Conservation (phyloP, 306 rosid genomes). For the Fagus sylvatica region DNA sequence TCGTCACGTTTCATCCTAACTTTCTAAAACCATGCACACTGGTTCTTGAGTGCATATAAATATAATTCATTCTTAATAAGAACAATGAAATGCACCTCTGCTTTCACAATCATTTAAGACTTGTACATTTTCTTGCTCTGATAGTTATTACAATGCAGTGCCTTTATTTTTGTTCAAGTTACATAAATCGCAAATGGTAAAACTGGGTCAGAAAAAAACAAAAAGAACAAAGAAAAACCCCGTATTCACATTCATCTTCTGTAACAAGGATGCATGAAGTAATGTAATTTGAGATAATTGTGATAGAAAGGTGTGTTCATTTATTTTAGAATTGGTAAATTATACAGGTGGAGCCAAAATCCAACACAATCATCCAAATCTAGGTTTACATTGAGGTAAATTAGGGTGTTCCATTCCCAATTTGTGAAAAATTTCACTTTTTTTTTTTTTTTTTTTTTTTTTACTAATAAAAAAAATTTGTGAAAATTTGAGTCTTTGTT, state of each 20-base stretch:
- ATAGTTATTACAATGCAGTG: background rate
- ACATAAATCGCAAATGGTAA: background rate
- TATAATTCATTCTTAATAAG: too few relatives aligned
- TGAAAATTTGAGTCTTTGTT: too few relatives aligned
- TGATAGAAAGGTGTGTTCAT: background rate
- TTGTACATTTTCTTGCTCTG: background rate
- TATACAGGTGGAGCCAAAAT: constrained; percentile 94
- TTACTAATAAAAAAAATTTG: too few relatives aligned
- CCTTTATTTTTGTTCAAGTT: background rate
- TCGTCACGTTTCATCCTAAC: too few relatives aligned
- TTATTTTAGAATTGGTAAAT: background rate
- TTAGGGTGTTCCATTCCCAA: too few relatives aligned
- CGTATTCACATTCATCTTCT: background rate
- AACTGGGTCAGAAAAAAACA: background rate
- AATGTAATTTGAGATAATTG: constrained; percentile 2
- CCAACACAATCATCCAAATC: constrained; percentile 86
- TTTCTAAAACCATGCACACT: too few relatives aligned
- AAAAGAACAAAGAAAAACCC: background rate
- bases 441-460: too few relatives aligned
- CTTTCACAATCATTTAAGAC: background rate
- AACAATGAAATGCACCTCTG: too few relatives aligned
- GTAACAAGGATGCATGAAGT: constrained; percentile 1
- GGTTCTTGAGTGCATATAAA: too few relatives aligned
- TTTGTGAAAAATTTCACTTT: too few relatives aligned
- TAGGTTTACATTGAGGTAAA: constrained; percentile 76